phyloP scores from a whole-genome alignment of 2,329 filamentous ascomycete genomes.

The Trichoderma guizhouense region DNA sequence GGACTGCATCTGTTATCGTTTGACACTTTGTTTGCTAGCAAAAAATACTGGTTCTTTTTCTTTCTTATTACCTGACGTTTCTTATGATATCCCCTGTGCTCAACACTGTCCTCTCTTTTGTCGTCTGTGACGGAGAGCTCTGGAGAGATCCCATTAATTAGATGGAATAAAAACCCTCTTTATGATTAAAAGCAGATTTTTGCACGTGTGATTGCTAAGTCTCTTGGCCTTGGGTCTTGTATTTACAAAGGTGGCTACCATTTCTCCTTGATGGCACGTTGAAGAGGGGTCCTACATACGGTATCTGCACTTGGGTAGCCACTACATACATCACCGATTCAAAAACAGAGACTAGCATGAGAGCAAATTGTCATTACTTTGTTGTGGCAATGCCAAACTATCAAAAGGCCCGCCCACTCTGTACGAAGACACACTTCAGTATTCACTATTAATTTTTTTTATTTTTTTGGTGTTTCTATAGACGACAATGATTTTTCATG shows the following conservation, averaged over 20 bases:
- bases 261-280: background rate
- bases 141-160: background rate
- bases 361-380: conserved; percentile 16
- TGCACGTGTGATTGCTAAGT: background rate
- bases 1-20: background rate
- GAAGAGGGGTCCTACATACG: background rate
- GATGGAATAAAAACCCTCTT: background rate
- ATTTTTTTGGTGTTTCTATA: conserved; percentile 24
- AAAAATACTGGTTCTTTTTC: background rate
- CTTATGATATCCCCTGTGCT: conserved; percentile 15
- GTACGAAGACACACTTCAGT: background rate
- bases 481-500: background rate
- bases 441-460: conserved; percentile 20
- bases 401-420: background rate
- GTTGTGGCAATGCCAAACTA: background rate
- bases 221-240: background rate
- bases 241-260: background rate
- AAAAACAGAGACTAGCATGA: background rate
- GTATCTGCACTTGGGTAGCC: background rate
- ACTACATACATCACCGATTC: no score
- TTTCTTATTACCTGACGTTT: background rate
- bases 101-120: background rate
- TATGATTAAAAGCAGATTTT: background rate
- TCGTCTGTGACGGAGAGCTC: background rate
- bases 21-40: background rate